Conservation (phyloP, 73 alveolate genomes). For the Symbiodinium pilosum region DNA sequence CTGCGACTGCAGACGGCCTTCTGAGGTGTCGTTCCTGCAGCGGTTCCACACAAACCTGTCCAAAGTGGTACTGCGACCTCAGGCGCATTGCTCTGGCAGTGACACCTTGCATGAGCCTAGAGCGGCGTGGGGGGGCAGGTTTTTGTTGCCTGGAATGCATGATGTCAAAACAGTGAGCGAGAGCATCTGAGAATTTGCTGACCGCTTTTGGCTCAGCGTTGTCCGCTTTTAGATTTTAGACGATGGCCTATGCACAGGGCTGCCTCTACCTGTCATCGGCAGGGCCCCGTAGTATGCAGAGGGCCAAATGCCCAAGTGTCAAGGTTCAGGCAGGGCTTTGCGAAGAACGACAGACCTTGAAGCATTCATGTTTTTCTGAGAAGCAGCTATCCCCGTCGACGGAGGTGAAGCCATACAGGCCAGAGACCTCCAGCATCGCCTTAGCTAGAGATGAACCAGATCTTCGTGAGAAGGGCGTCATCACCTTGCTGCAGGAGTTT, state of each 20-base stretch:
- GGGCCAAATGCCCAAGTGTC: neutral
- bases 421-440: neutral
- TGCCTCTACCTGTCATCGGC: slow-evolving; percentile 5
- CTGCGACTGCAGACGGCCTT: no score
- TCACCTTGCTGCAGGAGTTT: slow-evolving; percentile 36
- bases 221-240: neutral
- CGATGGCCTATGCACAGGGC: neutral
- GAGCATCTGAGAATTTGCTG: neutral
- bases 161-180: no score
- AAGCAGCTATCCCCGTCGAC: neutral
- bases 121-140: no score
- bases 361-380: neutral
- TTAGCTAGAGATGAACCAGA: neutral
- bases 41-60: slow-evolving; percentile 11
- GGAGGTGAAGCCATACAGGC: slow-evolving; percentile 5
- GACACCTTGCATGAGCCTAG: no score
- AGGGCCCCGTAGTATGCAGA: neutral
- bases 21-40: neutral
- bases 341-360: neutral
- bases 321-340: neutral
- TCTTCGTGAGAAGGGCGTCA: slow-evolving; percentile 24
- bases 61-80: slow-evolving; percentile 24
- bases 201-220: neutral
- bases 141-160: no score
- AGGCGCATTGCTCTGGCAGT: no score